Conservation (phyloP, 768 basidiomycete species). For the Artomyces pyxidatus region DNA sequence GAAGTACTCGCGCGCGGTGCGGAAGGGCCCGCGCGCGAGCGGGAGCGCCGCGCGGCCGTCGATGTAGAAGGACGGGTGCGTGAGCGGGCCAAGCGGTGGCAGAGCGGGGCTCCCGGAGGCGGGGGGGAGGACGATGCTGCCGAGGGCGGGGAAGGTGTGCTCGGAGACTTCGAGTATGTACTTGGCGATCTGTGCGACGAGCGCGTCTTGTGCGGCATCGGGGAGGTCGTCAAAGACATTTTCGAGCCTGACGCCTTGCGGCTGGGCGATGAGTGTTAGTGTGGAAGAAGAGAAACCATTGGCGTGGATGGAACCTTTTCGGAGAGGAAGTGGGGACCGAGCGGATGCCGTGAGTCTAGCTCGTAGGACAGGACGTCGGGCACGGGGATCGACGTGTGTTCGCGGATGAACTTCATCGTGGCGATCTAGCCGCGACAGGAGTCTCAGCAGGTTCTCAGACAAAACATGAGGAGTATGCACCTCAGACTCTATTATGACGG, state of each 20-base stretch:
- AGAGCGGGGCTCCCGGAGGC: conserved; percentile 12
- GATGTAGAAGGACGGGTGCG: conserved; percentile 21
- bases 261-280: conserved; percentile 11
- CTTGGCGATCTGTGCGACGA: conserved; percentile 22
- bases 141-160: conserved; percentile 22
- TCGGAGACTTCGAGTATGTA: conserved; percentile 24
- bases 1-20: conserved; percentile 23
- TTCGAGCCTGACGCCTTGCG: conserved; percentile 21
- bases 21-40: conserved; percentile 27
- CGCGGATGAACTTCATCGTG: conserved; percentile 22
- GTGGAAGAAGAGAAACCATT: not conserved
- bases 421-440: conserved; percentile 17
- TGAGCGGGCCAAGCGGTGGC: conserved; percentile 12
- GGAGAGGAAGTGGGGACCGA: conserved; percentile 18
- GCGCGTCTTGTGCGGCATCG: conserved; percentile 17
- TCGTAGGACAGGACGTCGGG: conserved; percentile 17
- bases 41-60: conserved; percentile 22
- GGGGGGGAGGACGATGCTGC: conserved; percentile 19
- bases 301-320: conserved; percentile 18
- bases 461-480: conserved; percentile 1
- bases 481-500: conserved; percentile 17
- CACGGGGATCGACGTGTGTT: conserved; percentile 23
- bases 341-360: conserved; percentile 6
- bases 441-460: not conserved
- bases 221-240: conserved; percentile 20